Evolutionary conservation across 2,329 filamentous ascomycete genomes (phyloP), one percentile per base, ranked within the genome.

Genomic region (Cytospora piceicola): DNA sequence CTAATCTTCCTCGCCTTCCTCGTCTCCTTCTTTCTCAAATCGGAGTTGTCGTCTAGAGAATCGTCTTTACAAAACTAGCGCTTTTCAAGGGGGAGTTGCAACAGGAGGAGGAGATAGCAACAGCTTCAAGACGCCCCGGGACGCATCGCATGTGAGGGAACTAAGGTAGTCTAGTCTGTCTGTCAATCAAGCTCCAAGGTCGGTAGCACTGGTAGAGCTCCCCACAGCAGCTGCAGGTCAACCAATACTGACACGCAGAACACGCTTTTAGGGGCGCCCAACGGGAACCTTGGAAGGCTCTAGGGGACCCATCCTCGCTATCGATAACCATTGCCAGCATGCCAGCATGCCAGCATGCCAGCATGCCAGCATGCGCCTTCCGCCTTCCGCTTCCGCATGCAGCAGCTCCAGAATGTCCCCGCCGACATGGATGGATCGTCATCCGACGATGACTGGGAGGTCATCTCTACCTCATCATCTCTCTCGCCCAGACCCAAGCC

Each of bases 381-480:
- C 34, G 34, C 34, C 15, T 34, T 30, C 22, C 20, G 24, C 51
- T 15, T 39, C 39, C 39, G 39, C 39, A 30, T 54, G 60, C 52
- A 34, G 36, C 29, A 34, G 36, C 29, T 15, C 27, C 27, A 29
- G 27, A 29, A 29, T 29, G 27, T 20, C 36, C 58, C 62, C 29
- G n/a, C 46, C 11, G 46, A 34, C 39, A 52, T 52, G 59, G 34
- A 63, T 52, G 59, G 53, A 46, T 55, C 61, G 57, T 64, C 65
- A 52, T 64, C 32, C 29, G 51, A 36, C 39, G 46, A 61, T 30
- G 61, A 61, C 54, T 67, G 65, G 65, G 61, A 67, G 58, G 22
- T 67, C 14, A 49, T 67, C 20, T 55, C 61, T 27, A 61, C 57
- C 34, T 64, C 29, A 51, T 60, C 62, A 64, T 42, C 61, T 36